phyloP scores from a whole-genome alignment of 148 eudicot genomes.

The Nepenthes mirabilis region DNA sequence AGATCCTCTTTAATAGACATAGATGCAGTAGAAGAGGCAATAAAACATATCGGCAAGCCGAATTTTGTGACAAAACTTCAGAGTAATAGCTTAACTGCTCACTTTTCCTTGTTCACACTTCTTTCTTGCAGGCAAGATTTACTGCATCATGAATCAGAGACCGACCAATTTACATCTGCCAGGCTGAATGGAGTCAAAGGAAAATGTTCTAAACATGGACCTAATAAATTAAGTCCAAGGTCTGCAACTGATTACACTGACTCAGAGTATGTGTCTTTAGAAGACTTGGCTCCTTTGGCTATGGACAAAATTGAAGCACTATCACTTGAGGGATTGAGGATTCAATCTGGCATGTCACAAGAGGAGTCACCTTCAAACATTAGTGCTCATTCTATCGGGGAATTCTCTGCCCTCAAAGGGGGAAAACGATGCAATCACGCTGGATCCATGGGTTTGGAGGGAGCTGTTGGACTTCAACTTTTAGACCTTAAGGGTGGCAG shows the following conservation, averaged over 20 bases:
- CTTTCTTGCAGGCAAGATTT: conserved; percentile 39
- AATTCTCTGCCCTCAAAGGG: conserved; percentile 27
- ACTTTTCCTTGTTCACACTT: neutral
- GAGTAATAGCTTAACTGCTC: neutral
- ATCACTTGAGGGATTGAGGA: conserved; percentile 82
- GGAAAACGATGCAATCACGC: neutral
- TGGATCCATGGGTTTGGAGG: conserved; percentile 62
- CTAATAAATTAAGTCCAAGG: conserved; percentile 27
- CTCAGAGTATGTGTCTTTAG: conserved; percentile 71
- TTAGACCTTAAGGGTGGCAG: conserved; percentile 40
- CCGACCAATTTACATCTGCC: conserved; percentile 12
- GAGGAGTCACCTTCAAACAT: conserved; percentile 68
- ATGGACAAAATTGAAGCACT: conserved; percentile 94
- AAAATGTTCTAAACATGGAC: conserved; percentile 21
- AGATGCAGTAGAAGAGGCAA: too few relatives aligned
- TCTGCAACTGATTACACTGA: conserved; percentile 15
- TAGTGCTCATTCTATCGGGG: conserved; percentile 41
- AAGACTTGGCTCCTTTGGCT: conserved; percentile 91
- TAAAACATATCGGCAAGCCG: too few relatives aligned
- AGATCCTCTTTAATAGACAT: too few relatives aligned
- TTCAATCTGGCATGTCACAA: conserved; percentile 87
- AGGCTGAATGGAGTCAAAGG: conserved; percentile 22
- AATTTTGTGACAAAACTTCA: too few relatives aligned
- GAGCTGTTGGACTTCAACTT: conserved; percentile 84
- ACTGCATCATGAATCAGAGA: conserved; percentile 25